phyloP scores from a whole-genome alignment of 768 basidiomycete species.

The Suillus luteus region DNA sequence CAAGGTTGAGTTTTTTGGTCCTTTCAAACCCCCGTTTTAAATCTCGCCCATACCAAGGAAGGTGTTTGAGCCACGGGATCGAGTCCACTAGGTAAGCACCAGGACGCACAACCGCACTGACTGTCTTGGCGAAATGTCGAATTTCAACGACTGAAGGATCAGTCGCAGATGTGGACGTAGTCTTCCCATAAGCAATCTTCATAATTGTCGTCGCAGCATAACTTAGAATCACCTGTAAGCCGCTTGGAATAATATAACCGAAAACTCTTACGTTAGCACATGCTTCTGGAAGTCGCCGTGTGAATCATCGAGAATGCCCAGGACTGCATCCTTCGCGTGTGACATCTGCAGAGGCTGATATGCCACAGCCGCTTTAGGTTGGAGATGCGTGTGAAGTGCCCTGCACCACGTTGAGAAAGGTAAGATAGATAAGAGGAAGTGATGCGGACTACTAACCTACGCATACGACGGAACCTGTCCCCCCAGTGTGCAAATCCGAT shows the following conservation, averaged over 20 bases:
- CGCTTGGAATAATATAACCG: not conserved
- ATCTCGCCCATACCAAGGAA: not conserved
- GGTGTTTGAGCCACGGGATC: not conserved
- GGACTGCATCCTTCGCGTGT: not conserved
- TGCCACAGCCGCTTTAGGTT: not conserved
- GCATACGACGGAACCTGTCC: not conserved
- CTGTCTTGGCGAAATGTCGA: not conserved
- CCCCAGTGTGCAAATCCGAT: not conserved
- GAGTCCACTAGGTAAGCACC: not conserved
- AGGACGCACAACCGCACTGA: not conserved
- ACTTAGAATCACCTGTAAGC: not conserved
- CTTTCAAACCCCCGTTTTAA: not conserved
- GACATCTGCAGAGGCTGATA: not conserved
- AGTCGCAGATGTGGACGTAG: not conserved
- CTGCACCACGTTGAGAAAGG: not conserved
- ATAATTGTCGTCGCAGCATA: constrained; percentile 1
- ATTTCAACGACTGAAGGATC: not conserved
- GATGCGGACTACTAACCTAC: not conserved
- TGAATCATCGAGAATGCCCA: not conserved
- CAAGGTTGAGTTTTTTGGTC: not conserved
- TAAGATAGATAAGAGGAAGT: not conserved
- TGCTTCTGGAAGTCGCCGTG: not conserved
- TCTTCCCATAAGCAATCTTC: not conserved
- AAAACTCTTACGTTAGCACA: not conserved
- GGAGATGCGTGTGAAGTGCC: not conserved